These are phyloP conservation scores for Thielaviopsis populi DNA, from an alignment of 2,329 filamentous ascomycete species.

Conservation along the genomic window DNA sequence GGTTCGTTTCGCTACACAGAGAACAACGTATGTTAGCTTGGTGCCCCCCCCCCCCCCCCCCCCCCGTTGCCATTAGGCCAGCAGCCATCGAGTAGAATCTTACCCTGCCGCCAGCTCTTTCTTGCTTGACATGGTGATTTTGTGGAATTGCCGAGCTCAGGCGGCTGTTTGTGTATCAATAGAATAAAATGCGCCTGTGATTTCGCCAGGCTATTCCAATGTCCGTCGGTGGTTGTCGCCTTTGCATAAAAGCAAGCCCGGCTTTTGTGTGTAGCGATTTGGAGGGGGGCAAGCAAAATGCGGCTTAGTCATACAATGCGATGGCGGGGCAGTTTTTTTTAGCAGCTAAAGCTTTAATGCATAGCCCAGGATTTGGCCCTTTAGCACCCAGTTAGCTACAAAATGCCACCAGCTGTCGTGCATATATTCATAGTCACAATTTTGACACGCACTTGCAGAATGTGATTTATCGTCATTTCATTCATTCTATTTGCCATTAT, in stretches of 20 bases:
- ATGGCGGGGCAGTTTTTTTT: conserved; percentile 13
- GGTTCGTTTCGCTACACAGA: conserved; percentile 45
- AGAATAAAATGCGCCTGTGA: not conserved
- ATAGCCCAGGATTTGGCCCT: not conserved
- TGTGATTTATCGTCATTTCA: conserved; percentile 3
- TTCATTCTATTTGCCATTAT: conserved; percentile 15
- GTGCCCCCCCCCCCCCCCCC: no score
- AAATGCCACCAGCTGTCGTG: not conserved
- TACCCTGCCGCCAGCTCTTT: conserved; percentile 14
- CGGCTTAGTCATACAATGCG: conserved; percentile 6
- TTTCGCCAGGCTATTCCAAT: not conserved
- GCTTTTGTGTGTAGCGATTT: conserved; percentile 1
- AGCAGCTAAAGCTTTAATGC: not conserved
- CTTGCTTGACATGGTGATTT: conserved; percentile 11
- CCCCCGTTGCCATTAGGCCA: not conserved
- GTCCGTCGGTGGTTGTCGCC: not conserved
- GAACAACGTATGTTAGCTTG: not conserved
- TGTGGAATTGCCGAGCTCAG: not conserved
- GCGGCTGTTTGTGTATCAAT: not conserved
- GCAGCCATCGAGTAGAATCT: not conserved
- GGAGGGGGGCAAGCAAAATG: not conserved
- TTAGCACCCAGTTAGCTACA: not conserved
- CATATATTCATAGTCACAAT: not conserved
- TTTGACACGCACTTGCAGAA: not conserved
- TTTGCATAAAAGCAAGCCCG: not conserved